Evolutionary conservation across 345 rosid species (phyloP).

Genomic region (Garcia nutans): DNA sequence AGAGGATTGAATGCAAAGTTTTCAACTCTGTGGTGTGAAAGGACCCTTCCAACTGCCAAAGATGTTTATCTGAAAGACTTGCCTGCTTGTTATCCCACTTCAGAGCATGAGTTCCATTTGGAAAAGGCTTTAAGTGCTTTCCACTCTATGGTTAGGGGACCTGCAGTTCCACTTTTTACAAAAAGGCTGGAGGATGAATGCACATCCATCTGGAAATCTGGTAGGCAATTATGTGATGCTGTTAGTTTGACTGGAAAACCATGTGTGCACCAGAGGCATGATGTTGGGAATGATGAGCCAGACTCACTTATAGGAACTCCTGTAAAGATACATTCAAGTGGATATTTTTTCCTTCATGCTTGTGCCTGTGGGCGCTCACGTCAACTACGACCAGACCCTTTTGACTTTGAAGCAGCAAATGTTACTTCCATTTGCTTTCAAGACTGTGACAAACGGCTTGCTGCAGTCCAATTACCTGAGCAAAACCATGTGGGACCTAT

Average conservation of each 20-base stretch:
- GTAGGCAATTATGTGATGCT: constrained; percentile 86
- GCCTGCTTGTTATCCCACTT: constrained; percentile 72
- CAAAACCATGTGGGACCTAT: constrained; percentile 44
- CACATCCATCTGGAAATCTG: constrained; percentile 68
- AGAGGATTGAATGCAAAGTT: constrained; percentile 62
- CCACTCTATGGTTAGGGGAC: constrained; percentile 74
- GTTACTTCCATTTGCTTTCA: constrained; percentile 46
- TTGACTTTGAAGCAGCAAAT: constrained; percentile 76
- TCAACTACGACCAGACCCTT: constrained; percentile 57
- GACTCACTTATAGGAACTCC: constrained; percentile 31
- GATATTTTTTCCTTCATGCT: constrained; percentile 77
- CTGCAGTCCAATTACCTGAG: constrained; percentile 52
- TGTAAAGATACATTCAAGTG: constrained; percentile 63
- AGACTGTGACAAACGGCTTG: constrained; percentile 71
- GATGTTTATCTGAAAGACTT: constrained; percentile 67
- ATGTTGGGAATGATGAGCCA: constrained; percentile 28
- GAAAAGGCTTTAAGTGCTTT: constrained; percentile 62
- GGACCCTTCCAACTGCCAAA: constrained; percentile 70
- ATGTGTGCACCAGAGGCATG: constrained; percentile 70
- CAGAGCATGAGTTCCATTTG: constrained; percentile 61
- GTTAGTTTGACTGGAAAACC: constrained; percentile 88
- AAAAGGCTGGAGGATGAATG: constrained; percentile 75
- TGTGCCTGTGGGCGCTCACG: constrained; percentile 88
- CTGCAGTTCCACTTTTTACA: constrained; percentile 54
- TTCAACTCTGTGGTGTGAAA: constrained; percentile 76